Conservation (phyloP, 1,139 yeast species). For the Cylindricascospora bacillispora region DNA sequence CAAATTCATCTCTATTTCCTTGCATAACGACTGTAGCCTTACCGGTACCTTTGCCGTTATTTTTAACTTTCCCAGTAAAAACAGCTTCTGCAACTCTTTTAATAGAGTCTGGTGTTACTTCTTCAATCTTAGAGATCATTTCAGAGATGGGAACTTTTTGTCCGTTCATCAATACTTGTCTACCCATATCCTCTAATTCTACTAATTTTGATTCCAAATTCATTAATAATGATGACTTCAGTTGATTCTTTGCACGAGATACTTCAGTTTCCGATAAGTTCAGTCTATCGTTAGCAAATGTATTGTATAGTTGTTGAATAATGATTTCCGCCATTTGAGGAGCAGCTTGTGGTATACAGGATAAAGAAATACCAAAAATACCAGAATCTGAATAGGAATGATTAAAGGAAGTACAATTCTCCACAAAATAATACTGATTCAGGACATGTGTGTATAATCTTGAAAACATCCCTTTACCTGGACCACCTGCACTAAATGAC, state of each 20-base stretch:
- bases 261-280: slow-evolving; percentile 61
- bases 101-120: slow-evolving; percentile 53
- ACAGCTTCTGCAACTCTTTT: slow-evolving; percentile 64
- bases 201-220: slow-evolving; percentile 86
- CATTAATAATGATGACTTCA: slow-evolving; percentile 82
- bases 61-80: slow-evolving; percentile 50
- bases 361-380: slow-evolving; percentile 74
- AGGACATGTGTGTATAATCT: slow-evolving; percentile 82
- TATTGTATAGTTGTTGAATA: slow-evolving; percentile 57
- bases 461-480: slow-evolving; percentile 99
- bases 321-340: slow-evolving; percentile 71
- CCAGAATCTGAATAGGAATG: slow-evolving; percentile 89
- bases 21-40: slow-evolving; percentile 77
- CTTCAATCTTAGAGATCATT: slow-evolving; percentile 69
- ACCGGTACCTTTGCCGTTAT: slow-evolving; percentile 41
- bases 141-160: slow-evolving; percentile 66
- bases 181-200: slow-evolving; percentile 85
- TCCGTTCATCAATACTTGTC: slow-evolving; percentile 83
- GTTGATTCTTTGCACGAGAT: slow-evolving; percentile 80
- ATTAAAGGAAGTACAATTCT: slow-evolving; percentile 77
- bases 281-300: slow-evolving; percentile 43
- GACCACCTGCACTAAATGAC: slow-evolving; percentile 97
- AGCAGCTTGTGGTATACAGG: slow-evolving; percentile 80
- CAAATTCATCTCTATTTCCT: slow-evolving; percentile 76
- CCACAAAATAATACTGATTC: slow-evolving; percentile 85